Percentiles rank a stretch among this genome's conserved stretches.
Conservation (phyloP, 83 land plant species). For the Isoetes engelmannii region DNA sequence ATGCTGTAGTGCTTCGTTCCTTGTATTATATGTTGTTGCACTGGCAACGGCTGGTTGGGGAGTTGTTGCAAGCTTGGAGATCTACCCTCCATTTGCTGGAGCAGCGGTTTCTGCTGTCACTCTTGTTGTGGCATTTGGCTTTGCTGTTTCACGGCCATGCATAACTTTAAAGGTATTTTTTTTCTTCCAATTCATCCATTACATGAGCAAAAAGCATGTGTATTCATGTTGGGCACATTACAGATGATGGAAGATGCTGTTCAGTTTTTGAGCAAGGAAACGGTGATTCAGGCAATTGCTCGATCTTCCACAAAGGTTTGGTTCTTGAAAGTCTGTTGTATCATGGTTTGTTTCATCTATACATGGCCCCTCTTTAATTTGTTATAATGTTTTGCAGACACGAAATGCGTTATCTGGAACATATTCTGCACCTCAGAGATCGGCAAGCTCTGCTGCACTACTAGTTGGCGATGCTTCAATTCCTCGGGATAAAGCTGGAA, state of each 20-base stretch:
- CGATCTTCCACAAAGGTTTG: constrained; percentile 93
- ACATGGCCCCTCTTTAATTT: not conserved
- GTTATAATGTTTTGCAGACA: constrained; percentile 47
- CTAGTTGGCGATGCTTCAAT: constrained; percentile 89
- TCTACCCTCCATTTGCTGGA: constrained; percentile 98
- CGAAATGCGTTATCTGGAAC: constrained; percentile 98
- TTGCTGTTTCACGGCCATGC: constrained; percentile 98
- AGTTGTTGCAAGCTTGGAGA: constrained; percentile 92
- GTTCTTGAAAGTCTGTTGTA: no score
- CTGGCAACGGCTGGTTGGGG: constrained; percentile 99
- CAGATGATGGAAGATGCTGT: constrained; percentile 98
- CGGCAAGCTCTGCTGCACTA: constrained; percentile 96
- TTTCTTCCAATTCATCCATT: not conserved
- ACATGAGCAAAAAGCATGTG: not conserved
- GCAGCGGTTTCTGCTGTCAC: constrained; percentile 97
- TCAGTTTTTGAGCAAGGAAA: constrained; percentile 84
- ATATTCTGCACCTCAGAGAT: constrained; percentile 94
- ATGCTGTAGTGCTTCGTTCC: constrained; percentile 69
- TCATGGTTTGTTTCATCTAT: no score
- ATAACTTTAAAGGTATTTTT: constrained; percentile 65
- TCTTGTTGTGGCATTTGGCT: constrained; percentile 93
- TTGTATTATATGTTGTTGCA: constrained; percentile 87
- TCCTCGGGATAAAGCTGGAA: constrained; percentile 83
- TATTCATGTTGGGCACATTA: not conserved
- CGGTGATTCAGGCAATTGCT: constrained; percentile 90